A percentile compares a stretch with the other conserved stretches of the same genome.
phyloP scores from a whole-genome alignment of 257 asterid genomes.

The Solanum corneliomulleri region DNA sequence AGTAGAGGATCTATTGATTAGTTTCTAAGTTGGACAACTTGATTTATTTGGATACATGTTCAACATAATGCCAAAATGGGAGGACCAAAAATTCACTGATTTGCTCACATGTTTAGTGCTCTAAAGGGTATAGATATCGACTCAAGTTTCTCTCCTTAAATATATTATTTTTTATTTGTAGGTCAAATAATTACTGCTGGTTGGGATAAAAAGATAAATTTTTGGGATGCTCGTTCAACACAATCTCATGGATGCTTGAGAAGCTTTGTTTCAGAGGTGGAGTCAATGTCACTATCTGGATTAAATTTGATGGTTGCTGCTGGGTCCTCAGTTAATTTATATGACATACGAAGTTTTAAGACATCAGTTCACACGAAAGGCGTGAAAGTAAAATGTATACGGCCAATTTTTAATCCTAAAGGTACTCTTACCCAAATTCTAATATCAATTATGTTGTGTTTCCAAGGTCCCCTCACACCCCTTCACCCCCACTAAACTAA shows the following conservation, averaged over 20 bases:
- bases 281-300: conserved; percentile 63
- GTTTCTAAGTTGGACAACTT: neutral
- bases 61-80: neutral
- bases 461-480: neutral
- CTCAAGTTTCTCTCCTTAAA: neutral
- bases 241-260: conserved; percentile 34
- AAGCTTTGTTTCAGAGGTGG: conserved; percentile 35
- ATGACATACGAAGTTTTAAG: conserved; percentile 57
- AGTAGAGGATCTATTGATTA: neutral
- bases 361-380: conserved; percentile 28
- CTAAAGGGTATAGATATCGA: neutral
- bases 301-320: conserved; percentile 55
- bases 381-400: conserved; percentile 53
- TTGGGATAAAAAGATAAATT: conserved; percentile 68
- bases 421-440: conserved; percentile 33
- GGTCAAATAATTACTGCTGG: conserved; percentile 63
- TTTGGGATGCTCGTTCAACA: conserved; percentile 70
- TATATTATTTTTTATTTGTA: conserved; percentile 9
- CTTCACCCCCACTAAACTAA: neutral
- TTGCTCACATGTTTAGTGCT: neutral
- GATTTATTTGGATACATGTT: neutral
- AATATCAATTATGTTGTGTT: neutral
- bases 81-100: neutral
- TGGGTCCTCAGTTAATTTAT: conserved; percentile 42
- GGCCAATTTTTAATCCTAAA: conserved; percentile 50